A percentile compares a stretch with the other conserved stretches of the same genome.
Conservation (phyloP, 2,329 filamentous ascomycete species). For the Diaporthe batatas region DNA sequence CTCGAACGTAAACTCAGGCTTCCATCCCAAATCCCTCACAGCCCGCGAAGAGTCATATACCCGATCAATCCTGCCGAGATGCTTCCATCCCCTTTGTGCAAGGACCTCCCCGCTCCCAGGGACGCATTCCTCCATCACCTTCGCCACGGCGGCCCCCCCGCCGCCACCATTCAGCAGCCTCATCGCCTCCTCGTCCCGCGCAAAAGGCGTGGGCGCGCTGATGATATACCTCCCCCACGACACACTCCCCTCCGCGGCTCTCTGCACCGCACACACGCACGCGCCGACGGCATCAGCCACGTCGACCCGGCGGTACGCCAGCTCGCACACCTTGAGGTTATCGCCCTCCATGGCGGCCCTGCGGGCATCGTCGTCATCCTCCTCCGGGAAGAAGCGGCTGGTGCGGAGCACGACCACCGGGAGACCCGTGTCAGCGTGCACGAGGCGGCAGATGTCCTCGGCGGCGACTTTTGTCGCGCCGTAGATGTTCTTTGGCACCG, state of each 20-base stretch:
- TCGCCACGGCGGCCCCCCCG: conserved; percentile 48
- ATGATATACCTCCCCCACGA: conserved; percentile 59
- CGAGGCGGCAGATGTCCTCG: conserved; percentile 60
- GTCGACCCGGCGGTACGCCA: conserved; percentile 60
- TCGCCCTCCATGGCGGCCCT: conserved; percentile 53
- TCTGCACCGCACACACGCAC: conserved; percentile 55
- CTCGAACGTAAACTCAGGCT: conserved; percentile 57
- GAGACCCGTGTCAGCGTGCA: conserved; percentile 55
- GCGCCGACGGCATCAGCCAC: conserved; percentile 59
- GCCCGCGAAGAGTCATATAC: conserved; percentile 61
- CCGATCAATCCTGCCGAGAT: conserved; percentile 56
- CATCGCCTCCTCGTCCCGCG: conserved; percentile 49
- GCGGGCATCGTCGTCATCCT: conserved; percentile 59
- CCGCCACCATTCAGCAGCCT: conserved; percentile 52
- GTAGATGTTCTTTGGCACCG: conserved; percentile 62
- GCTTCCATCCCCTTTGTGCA: conserved; percentile 52
- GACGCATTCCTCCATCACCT: conserved; percentile 40
- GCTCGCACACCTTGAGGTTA: conserved; percentile 64
- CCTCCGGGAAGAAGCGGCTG: conserved; percentile 63
- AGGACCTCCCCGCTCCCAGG: conserved; percentile 52
- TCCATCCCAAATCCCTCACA: conserved; percentile 57
- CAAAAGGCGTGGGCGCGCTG: conserved; percentile 58
- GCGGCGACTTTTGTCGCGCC: conserved; percentile 63
- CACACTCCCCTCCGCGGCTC: conserved; percentile 47
- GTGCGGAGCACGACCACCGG: conserved; percentile 60